Conservation (phyloP, 2,329 filamentous ascomycete species). For the Pleoardoris graminearum region DNA sequence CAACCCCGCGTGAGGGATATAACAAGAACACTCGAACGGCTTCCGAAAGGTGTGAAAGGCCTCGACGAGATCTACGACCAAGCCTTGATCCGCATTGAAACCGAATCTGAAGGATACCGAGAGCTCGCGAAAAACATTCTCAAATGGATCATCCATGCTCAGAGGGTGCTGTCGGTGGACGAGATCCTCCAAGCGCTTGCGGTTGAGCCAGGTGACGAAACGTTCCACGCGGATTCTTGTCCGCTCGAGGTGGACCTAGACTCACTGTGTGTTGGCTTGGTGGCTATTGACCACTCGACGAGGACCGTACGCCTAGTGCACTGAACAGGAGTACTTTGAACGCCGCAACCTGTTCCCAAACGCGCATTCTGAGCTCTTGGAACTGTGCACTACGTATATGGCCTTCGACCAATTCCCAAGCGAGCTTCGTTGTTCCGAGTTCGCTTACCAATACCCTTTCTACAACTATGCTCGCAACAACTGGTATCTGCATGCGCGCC, state of each 20-base stretch:
- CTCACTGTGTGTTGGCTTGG: conserved; percentile 30
- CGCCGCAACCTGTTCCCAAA: not conserved
- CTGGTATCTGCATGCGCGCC: not conserved
- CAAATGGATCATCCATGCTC: not conserved
- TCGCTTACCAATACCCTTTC: not conserved
- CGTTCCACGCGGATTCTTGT: not conserved
- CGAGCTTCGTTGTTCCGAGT: not conserved
- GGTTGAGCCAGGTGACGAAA: not conserved
- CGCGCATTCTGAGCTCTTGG: not conserved
- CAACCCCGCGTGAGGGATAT: not conserved
- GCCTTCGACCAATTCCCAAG: not conserved
- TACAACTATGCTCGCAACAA: not conserved
- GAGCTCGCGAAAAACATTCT: conserved; percentile 1
- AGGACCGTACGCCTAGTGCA: conserved; percentile 26
- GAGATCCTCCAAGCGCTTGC: conserved; percentile 13
- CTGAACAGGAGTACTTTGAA: conserved; percentile 29
- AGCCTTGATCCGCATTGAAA: conserved; percentile 1
- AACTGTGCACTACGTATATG: not conserved
- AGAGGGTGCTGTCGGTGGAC: not conserved
- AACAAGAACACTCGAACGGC: not conserved
- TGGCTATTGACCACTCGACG: conserved; percentile 30
- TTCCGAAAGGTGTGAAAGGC: conserved; percentile 2
- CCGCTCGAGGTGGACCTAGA: conserved; percentile 4
- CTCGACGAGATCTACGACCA: conserved; percentile 5
- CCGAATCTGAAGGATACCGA: not conserved